Conservation (phyloP, 2,329 filamentous ascomycete genomes). For the Colletotrichum sp. region DNA sequence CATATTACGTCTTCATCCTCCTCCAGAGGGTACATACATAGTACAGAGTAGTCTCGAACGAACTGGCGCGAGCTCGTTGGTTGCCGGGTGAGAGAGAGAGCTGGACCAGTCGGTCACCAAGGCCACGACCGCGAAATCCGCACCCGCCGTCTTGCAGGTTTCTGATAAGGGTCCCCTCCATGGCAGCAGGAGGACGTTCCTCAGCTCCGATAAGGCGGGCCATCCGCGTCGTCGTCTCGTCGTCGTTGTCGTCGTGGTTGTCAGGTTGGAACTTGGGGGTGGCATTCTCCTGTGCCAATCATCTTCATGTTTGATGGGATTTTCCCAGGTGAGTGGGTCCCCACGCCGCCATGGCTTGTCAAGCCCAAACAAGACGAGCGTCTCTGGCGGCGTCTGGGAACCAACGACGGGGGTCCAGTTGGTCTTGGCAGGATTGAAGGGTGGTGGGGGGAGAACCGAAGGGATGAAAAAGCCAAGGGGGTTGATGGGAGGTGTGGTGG, state of each 20-base stretch:
- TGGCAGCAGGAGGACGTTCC: neutral
- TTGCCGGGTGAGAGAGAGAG: neutral
- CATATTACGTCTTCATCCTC: neutral
- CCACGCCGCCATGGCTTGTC: slow-evolving; percentile 13
- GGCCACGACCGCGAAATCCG: neutral
- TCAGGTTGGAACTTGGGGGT: neutral
- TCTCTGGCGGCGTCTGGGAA: slow-evolving; percentile 15
- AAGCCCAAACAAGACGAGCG: slow-evolving; percentile 14
- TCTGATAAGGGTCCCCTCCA: slow-evolving; percentile 8
- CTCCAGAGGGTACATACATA: neutral
- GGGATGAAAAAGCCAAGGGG: neutral
- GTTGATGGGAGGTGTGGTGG: neutral
- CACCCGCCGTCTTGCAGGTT: slow-evolving; percentile 17
- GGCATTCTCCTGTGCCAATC: slow-evolving; percentile 4
- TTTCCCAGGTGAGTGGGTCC: neutral
- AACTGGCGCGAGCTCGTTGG: neutral
- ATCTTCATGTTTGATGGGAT: neutral
- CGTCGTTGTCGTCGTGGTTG: neutral
- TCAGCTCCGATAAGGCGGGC: slow-evolving; percentile 10
- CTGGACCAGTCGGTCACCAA: neutral
- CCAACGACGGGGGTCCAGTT: slow-evolving; percentile 8
- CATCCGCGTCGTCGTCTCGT: neutral
- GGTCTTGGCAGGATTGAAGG: neutral
- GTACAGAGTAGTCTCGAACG: neutral
- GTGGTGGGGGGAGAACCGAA: neutral